Conservation (phyloP, 108 stramenopile species). For the Craspedostauros australis region DNA sequence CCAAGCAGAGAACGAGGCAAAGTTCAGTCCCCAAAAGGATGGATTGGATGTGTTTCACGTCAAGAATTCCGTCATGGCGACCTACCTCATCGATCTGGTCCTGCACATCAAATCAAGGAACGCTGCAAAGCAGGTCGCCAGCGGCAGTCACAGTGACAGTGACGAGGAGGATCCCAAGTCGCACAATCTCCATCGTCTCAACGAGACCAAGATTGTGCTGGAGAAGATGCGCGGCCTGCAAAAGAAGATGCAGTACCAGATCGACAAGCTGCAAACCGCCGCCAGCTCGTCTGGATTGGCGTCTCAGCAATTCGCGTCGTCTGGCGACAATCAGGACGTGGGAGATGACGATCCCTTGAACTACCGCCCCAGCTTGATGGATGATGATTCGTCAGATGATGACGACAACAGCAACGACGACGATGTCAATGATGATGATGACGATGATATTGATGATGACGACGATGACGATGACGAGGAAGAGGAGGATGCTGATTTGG, state of each 20-base stretch:
- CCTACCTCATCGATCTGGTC: constrained; percentile 77
- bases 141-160: too few species aligned
- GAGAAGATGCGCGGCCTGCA: constrained; percentile 81
- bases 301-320: constrained; percentile 20
- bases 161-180: neutral
- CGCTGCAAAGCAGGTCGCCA: neutral
- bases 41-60: constrained; percentile 68
- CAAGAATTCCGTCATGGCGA: constrained; percentile 65
- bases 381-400: constrained; percentile 12
- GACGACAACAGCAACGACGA: constrained; percentile 20
- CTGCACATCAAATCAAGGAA: constrained; percentile 17
- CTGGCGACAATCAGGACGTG: constrained; percentile 19
- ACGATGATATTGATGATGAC: constrained; percentile 6
- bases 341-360: constrained; percentile 13
- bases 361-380: constrained; percentile 13
- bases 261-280: constrained; percentile 73
- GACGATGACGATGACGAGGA: constrained; percentile 19
- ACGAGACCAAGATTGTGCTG: constrained; percentile 68
- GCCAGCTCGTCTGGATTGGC: constrained; percentile 30
- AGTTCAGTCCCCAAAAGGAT: constrained; percentile 20
- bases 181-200: constrained; percentile 34
- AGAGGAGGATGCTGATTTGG: constrained; percentile 43
- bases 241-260: constrained; percentile 80
- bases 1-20: too few species aligned
- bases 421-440: constrained; percentile 13